Evolutionary conservation across 225 moss, liverwort and hornwort species (phyloP), one percentile per base, ranked within the genome.

Genomic region (Climacium dendroides): DNA sequence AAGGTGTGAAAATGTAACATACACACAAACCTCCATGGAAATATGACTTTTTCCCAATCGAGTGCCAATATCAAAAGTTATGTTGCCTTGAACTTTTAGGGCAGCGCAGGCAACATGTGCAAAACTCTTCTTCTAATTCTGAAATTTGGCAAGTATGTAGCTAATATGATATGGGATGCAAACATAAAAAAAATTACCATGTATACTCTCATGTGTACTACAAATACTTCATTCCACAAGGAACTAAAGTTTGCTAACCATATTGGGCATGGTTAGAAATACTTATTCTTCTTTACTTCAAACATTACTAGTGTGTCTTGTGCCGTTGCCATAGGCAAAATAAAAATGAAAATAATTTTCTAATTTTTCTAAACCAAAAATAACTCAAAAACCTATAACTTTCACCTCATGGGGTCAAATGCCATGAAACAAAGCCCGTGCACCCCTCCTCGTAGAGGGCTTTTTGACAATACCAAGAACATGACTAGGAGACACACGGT

Each of bases 31-130:
- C 1, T 1, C 23, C 11, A 4, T 13, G 23, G 7, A 6, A 37
- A 37, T 67, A 37, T 37, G 7, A 12, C 37, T 69, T 20, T 67
- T 69, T 39, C 3, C 8, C 2, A 0, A 23, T 24, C 6, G 4
- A 0, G 8, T 69, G 14, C 37, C 0, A 1, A 8, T 0, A 69
- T 39, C 24, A 39, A 24, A 69, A 39, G 8, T 39, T 20, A 39
- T 14, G 6, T 11, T 65, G 19, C 11, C 20, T 37, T 23, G 1
- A 43, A 9, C 5, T 9, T 26, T 71, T 71, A 1, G 0, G 26
- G 26, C 0, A 41, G 0, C 8, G 8, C 1, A 19, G 0, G 11
- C 2, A n/a, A 1, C 11, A 66, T 67, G 4, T 13, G 6, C 23
- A 37, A 19, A 37, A 67, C 37, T 37, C 7, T 7, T 37, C 5